These are phyloP conservation scores for Rhizopogon salebrosus DNA, from an alignment of 768 basidiomycete genomes.

Conservation along the genomic window DNA sequence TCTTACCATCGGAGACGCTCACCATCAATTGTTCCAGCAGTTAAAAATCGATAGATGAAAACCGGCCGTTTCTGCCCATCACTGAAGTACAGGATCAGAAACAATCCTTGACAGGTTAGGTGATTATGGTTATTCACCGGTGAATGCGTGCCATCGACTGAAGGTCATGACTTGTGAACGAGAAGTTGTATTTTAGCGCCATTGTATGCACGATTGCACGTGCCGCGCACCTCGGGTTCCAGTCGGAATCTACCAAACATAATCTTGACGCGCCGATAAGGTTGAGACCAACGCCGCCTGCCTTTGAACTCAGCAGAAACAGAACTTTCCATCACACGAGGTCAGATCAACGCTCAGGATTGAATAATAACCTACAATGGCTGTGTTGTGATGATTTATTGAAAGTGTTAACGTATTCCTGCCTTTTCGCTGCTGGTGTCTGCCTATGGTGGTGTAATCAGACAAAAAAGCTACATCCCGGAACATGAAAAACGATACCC, in stretches of 20 bases:
- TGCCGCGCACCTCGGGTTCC: constrained; percentile 75
- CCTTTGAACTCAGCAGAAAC: constrained; percentile 91
- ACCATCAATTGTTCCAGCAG: constrained; percentile 90
- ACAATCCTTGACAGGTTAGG: constrained; percentile 1
- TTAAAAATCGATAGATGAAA: constrained; percentile 83
- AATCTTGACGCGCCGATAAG: constrained; percentile 86
- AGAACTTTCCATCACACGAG: constrained; percentile 47
- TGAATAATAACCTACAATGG: constrained; percentile 47
- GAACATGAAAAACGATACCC: constrained; percentile 44
- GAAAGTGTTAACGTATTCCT: constrained; percentile 85
- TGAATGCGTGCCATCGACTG: constrained; percentile 98
- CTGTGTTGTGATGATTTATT: constrained; percentile 70
- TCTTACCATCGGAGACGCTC: constrained; percentile 9
- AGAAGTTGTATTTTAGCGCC: not conserved
- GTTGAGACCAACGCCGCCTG: constrained; percentile 93
- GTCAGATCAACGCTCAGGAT: not conserved
- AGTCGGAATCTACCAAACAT: constrained; percentile 85
- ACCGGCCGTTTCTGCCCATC: constrained; percentile 94
- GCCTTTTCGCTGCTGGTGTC: constrained; percentile 71
- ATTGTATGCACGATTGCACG: not conserved
- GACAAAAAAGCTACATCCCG: not conserved
- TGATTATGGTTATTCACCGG: constrained; percentile 44
- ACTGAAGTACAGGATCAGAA: constrained; percentile 33
- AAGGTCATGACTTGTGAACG: constrained; percentile 66
- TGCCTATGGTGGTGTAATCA: constrained; percentile 37